Evolutionary conservation across 139 green algal species (phyloP), one percentile per base, ranked within the genome.

Genomic region (Tetraselmis striata): DNA sequence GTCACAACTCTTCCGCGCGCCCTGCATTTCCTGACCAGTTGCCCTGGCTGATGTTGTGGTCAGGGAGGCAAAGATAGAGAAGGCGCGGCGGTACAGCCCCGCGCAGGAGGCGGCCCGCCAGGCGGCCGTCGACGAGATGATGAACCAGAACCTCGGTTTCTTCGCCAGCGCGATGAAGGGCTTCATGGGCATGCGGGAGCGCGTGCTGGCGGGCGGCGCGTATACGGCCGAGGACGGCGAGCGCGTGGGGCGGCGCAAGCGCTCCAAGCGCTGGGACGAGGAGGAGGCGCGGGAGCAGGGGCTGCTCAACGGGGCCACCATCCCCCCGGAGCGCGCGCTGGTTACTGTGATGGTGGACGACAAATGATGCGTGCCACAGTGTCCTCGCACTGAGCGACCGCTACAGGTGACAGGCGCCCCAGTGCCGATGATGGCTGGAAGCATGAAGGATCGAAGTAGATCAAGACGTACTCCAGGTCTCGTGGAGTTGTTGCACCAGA

Each of bases 71-170:
- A 87, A 88, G 18, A 81, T 84, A 23, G 82, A 80, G 30, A 32
- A 75, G 1, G 85, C 86, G 1, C 31, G 32, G 5, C 79, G 76
- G 1, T 93, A 94, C 88, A 92, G 84, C 31, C 86, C 86, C 11
- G 82, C 85, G 31, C 90, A 94, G 83, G 91, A 93, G 76, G 85
- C 76, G 30, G 87, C 87, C 24, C 84, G 89, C 32, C 88, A 84
- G 80, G 75, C 76, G 29, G 87, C 86, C 28, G 87, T 83, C 28
- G 83, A 85, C 25, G 77, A 75, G 1, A 31, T 91, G 24, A 29
- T 58, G 23, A 23, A 29, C 1, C 31, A 83, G 30, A 83, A 88
- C 29, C 24, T 32, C 28, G 77, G 84, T 23, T 91, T 84, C 83
- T 88, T 88, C 22, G 67, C 32, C 2, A 18, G 45, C 45, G 45